Base-by-base conservation (phyloP, 306 rosid genomes). In the Dicorynia guianensis region DNA sequence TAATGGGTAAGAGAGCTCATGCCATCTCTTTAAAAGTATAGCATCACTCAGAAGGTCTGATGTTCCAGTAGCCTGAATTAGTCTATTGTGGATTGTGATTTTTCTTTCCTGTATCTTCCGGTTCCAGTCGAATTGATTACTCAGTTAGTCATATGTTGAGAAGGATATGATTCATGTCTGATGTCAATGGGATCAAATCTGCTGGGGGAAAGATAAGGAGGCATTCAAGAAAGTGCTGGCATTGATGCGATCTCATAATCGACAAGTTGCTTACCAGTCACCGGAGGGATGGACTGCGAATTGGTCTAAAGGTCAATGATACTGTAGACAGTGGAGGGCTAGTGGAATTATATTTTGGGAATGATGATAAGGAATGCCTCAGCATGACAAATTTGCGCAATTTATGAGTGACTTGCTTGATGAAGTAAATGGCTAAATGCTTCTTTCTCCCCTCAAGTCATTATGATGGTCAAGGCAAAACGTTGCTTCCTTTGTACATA, bases 161-260 rank as follows among this genome's bases (percentile, higher is more conserved):
- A 68, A 75, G 46, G 52, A n/a, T n/a, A n/a, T 63, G 62, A 30
- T 34, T 11, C 33, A 34, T 70, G 58, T 49, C 36, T 52, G 60
- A 75, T 58, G 55, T 7, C 46, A 7, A 19, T 64, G 60, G 42
- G 39, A 62, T 55, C 60, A 63, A n/a, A 35, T 74, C 34, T 56
- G 11, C 47, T 91, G 98, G 68, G 86, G 82, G 85, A 91, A 91
- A 76, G 91, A 72, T 57, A 88, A 84, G 85, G 89, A 88, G 70
- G 98, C 91, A 85, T 94, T 94, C 89, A 91, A 94, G 87, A 87
- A 91, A 88, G 97, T 91, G 68, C 90, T 94, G 97, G 87, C 86
- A 78, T 85, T 90, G 82, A 91, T 94, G 98, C 97, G 96, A 72
- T 79, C 93, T 71, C 89, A 83, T 67, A 86, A 88, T 74, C 81